Conservation (phyloP, 345 rosid species). For the Cardamine occulta region DNA sequence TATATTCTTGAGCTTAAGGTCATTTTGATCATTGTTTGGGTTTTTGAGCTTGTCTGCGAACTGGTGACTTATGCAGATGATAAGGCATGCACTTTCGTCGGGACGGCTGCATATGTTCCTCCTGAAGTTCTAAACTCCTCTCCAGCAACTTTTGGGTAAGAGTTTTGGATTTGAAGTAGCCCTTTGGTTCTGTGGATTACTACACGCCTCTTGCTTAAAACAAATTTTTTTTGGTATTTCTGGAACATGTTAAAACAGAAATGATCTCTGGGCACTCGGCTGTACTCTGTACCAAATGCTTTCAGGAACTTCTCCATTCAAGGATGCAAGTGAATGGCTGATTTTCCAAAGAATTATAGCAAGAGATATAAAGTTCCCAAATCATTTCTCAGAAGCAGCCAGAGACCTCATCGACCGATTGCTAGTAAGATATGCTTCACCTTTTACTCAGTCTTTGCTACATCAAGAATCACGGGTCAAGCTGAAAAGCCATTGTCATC, state of each 20-base stretch:
- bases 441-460: slow-evolving; percentile 24
- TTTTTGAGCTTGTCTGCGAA: background rate
- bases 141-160: slow-evolving; percentile 97
- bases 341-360: slow-evolving; percentile 96
- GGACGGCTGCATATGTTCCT: slow-evolving; percentile 98
- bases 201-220: slow-evolving; percentile 36
- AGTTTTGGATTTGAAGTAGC: slow-evolving; percentile 33
- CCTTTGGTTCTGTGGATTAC: slow-evolving; percentile 32
- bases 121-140: slow-evolving; percentile 98
- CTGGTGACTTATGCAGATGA: slow-evolving; percentile 61
- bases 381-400: slow-evolving; percentile 87
- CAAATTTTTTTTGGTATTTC: slow-evolving; percentile 39
- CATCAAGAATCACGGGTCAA: background rate
- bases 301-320: slow-evolving; percentile 98
- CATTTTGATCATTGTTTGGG: background rate
- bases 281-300: slow-evolving; percentile 99
- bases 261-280: slow-evolving; percentile 99
- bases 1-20: slow-evolving; percentile 12
- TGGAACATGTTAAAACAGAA: slow-evolving; percentile 66
- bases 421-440: slow-evolving; percentile 61
- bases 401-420: slow-evolving; percentile 82
- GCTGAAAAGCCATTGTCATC: slow-evolving; percentile 16
- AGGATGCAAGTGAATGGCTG: slow-evolving; percentile 98
- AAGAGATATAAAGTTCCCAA: slow-evolving; percentile 86
- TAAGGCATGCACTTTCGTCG: slow-evolving; percentile 91